Conservation (phyloP, 2,329 filamentous ascomycete genomes). For the Tolypocladium pustulatum region DNA sequence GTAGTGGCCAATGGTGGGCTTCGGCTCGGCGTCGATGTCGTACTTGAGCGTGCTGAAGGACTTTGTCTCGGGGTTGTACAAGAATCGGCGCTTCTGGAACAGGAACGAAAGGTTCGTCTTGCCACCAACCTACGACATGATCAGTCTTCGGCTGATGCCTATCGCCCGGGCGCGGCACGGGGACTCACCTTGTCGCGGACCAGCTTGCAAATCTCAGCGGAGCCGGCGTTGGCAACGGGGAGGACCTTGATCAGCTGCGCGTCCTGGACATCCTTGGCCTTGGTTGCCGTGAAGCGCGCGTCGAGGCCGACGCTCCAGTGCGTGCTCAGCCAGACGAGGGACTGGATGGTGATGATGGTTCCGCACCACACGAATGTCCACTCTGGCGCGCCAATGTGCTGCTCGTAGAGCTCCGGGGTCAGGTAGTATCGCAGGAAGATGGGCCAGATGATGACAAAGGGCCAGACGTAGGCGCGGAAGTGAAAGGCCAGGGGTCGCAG, state of each 20-base stretch:
- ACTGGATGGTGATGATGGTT: constrained; percentile 77
- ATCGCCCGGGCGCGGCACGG: neutral
- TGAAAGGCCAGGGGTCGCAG: constrained; percentile 75
- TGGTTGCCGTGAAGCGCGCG: constrained; percentile 69
- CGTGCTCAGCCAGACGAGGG: constrained; percentile 86
- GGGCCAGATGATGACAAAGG: constrained; percentile 86
- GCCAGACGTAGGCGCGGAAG: constrained; percentile 85
- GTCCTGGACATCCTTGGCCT: constrained; percentile 57
- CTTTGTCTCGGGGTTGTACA: constrained; percentile 62
- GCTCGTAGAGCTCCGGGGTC: constrained; percentile 72
- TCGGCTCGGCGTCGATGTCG: constrained; percentile 74
- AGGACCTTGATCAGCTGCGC: constrained; percentile 88
- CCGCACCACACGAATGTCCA: constrained; percentile 97
- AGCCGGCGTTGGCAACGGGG: constrained; percentile 78
- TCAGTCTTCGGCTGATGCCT: neutral
- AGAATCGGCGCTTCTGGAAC: constrained; percentile 95
- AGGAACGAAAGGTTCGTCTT: constrained; percentile 77
- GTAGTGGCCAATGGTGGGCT: constrained; percentile 67
- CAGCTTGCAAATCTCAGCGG: constrained; percentile 77
- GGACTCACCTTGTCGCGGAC: constrained; percentile 56
- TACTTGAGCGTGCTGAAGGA: constrained; percentile 78
- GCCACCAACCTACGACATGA: constrained; percentile 45
- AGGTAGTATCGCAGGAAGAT: constrained; percentile 84
- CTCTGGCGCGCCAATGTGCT: constrained; percentile 85
- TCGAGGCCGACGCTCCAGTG: constrained; percentile 93